Conservation (phyloP, 148 eudicot genomes). For the Polygonum maritimum region DNA sequence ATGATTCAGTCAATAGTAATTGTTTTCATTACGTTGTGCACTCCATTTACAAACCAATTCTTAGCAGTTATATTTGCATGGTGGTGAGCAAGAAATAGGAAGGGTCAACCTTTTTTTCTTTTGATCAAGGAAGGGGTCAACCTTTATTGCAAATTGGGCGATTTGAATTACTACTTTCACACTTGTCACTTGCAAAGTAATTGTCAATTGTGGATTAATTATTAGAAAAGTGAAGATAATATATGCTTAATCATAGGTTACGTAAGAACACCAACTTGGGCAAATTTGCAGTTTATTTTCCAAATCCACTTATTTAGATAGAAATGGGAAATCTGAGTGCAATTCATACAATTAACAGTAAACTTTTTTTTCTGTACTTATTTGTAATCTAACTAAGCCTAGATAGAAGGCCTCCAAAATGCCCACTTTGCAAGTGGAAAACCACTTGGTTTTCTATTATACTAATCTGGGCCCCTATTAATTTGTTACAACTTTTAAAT, state of each 20-base stretch:
- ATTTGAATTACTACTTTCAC: neutral
- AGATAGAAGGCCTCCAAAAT: neutral
- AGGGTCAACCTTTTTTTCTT: too few relatives aligned
- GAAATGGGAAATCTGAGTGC: neutral
- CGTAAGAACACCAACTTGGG: neutral
- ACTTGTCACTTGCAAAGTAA: neutral
- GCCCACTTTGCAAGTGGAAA: neutral
- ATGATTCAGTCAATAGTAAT: too few relatives aligned
- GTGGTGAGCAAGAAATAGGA: too few relatives aligned
- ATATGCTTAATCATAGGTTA: neutral
- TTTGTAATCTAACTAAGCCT: neutral
- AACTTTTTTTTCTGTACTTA: neutral
- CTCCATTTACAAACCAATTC: too few relatives aligned
- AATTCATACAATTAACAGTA: neutral
- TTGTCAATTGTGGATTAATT: neutral
- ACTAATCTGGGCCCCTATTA: neutral
- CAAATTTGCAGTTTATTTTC: neutral
- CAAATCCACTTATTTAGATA: neutral
- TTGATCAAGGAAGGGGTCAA: too few relatives aligned
- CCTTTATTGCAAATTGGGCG: neutral
- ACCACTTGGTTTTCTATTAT: neutral
- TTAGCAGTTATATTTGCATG: too few relatives aligned
- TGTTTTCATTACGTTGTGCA: too few relatives aligned
- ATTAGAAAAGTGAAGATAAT: neutral
- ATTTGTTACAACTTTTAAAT: neutral